These are phyloP conservation scores for Yamadazyma spencermartinsiae DNA, from an alignment of 1,139 yeast genomes.

Conservation along the genomic window DNA sequence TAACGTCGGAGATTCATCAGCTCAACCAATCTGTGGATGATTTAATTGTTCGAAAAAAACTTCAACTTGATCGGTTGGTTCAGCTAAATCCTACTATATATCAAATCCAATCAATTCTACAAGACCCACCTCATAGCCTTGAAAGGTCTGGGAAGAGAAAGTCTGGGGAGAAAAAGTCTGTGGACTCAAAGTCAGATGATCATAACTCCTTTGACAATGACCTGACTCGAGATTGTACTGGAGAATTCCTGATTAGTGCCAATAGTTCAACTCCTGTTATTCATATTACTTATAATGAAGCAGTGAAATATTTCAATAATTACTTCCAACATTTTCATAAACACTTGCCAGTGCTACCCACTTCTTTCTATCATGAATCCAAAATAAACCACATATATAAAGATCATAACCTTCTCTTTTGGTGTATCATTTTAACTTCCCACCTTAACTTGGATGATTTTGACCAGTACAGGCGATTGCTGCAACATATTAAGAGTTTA, in stretches of 20 bases:
- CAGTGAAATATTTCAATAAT: constrained; percentile 28
- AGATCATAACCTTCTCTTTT: constrained; percentile 41
- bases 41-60: constrained; percentile 13
- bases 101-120: constrained; percentile 30
- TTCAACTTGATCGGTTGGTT: constrained; percentile 10
- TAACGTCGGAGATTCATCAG: constrained; percentile 30
- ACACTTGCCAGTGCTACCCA: constrained; percentile 44
- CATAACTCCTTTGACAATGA: too few species aligned
- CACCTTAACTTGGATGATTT: constrained; percentile 25
- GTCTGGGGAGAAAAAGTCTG: not conserved
- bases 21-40: constrained; percentile 28
- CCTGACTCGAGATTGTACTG: too few species aligned
- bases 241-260: constrained; percentile 8
- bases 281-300: constrained; percentile 29
- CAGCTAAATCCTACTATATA: constrained; percentile 25
- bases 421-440: constrained; percentile 43
- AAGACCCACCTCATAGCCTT: constrained; percentile 5
- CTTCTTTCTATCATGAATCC: constrained; percentile 29
- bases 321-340: constrained; percentile 35
- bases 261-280: constrained; percentile 18
- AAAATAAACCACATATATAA: constrained; percentile 21
- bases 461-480: constrained; percentile 24
- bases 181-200: too few species aligned
- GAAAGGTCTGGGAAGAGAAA: constrained; percentile 2
- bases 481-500: constrained; percentile 37